Percentiles rank a stretch among this genome's conserved stretches.
phyloP scores from a whole-genome alignment of 306 rosid species.

The Sicyos edulis region DNA sequence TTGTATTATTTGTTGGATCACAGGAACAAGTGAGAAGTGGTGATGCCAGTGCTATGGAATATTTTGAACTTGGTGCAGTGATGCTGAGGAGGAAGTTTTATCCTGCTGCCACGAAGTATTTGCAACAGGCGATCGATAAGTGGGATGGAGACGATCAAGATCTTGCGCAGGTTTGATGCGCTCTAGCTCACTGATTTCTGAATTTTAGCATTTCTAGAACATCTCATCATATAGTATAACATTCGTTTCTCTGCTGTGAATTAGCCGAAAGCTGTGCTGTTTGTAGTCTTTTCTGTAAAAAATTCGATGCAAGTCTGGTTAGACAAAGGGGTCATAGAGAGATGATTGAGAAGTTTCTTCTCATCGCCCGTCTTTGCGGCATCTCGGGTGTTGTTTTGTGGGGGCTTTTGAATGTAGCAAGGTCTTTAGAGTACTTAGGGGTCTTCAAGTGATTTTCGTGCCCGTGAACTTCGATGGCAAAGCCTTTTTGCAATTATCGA shows the following conservation, averaged over 20 bases:
- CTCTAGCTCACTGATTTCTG: conserved; percentile 13
- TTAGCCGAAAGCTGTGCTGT: too few relatives aligned
- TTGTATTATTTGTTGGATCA: conserved; percentile 15
- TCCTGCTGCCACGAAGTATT: conserved; percentile 81
- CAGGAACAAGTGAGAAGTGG: conserved; percentile 98
- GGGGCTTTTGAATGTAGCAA: too few relatives aligned
- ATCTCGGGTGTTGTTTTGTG: too few relatives aligned
- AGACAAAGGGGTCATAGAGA: too few relatives aligned
- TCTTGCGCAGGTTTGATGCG: conserved; percentile 71
- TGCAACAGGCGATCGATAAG: conserved; percentile 87
- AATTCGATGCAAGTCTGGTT: too few relatives aligned
- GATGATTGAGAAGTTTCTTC: too few relatives aligned
- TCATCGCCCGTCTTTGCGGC: too few relatives aligned
- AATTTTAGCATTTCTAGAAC: not conserved
- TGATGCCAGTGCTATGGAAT: conserved; percentile 81
- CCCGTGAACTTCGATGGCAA: too few relatives aligned
- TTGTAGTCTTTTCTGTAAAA: too few relatives aligned
- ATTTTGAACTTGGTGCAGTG: conserved; percentile 96
- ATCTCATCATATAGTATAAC: not conserved
- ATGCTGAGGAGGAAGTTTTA: conserved; percentile 93
- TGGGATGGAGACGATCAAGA: conserved; percentile 97
- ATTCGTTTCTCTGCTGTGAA: not conserved
- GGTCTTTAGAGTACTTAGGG: too few relatives aligned
- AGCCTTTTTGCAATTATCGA: too few relatives aligned
- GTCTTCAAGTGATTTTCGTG: too few relatives aligned